phyloP scores from a whole-genome alignment of 2,329 filamentous ascomycete genomes.

The Nigrospora osmanthi region DNA sequence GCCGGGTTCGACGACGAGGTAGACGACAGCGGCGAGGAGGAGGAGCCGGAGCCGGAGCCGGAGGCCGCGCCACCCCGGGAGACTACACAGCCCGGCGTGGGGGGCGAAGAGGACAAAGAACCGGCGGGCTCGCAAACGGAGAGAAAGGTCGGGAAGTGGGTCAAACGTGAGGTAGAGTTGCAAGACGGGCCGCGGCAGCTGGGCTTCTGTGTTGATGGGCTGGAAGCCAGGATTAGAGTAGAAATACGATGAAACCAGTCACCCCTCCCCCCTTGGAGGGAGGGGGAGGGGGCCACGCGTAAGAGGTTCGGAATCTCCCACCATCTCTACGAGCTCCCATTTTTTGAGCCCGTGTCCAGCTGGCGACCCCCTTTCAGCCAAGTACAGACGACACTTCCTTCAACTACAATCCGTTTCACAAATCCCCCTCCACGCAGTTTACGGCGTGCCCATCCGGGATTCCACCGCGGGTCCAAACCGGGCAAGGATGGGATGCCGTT shows the following conservation, averaged over 20 bases:
- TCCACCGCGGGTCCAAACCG: too few species aligned
- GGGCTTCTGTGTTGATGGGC: conserved; percentile 74
- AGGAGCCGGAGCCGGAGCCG: conserved; percentile 24
- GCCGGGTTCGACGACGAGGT: conserved; percentile 53
- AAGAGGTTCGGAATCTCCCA: too few species aligned
- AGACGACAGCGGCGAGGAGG: conserved; percentile 43
- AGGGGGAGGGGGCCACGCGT: too few species aligned
- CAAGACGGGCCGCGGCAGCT: conserved; percentile 72
- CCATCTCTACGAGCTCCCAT: too few species aligned
- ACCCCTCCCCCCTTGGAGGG: too few species aligned
- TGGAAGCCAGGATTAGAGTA: conserved; percentile 63
- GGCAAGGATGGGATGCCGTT: too few species aligned
- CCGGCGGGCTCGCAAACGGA: conserved; percentile 13
- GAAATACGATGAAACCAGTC: conserved; percentile 29
- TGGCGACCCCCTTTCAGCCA: too few species aligned
- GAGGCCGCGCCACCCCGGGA: conserved; percentile 15
- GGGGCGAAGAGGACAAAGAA: conserved; percentile 7
- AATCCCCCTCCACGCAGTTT: too few species aligned
- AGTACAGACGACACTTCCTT: too few species aligned
- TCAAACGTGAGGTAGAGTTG: conserved; percentile 73
- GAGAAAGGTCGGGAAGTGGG: conserved; percentile 48
- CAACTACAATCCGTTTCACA: too few species aligned
- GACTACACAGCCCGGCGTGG: neutral
- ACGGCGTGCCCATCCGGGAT: too few species aligned
- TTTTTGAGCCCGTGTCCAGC: too few species aligned